Evolutionary conservation across 2,329 filamentous ascomycete genomes (phyloP), one percentile per base, ranked within the genome.

Genomic region (Akanthomyces uredinophilus): DNA sequence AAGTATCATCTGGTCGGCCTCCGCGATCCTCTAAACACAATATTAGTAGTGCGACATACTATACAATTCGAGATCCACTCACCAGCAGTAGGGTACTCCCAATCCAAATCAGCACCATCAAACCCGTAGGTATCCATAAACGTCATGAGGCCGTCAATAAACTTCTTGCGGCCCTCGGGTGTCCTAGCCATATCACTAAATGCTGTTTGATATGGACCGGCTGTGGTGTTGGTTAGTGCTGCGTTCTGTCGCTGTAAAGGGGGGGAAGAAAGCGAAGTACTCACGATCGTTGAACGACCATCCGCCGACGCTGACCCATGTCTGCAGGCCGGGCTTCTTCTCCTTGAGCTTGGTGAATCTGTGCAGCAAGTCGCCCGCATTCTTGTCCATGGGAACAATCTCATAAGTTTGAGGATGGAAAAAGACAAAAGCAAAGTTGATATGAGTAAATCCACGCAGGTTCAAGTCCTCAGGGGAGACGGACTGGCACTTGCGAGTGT

Each of bases 71-170:
- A 64, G 22, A 60, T 51, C 13, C 39, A n/a, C 61, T 43, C 18
- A 58, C 59, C 46, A 14, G 65, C 62, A 4, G 57, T 58, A 11
- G 70, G 70, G 53, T 75, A 74, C 52, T 76, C 74, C 79, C 78
- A 82, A 64, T 81, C 76, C n/a, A 82, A 65, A 56, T 82, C 78
- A 2, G 79, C 69, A 2, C 78, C 78, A 62, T 78, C 74, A 55
- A 82, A 79, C 2, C 70, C 70, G 65, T 78, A 79, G 5, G 68
- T 73, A 1, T 67, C 27, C 67, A 82, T 71, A 65, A 82, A 81
- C 0, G 63, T 58, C 3, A 74, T 63, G 0, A 80, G 63, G 0
- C 70, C 73, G 1, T 67, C 63, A 59, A 77, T 71, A 64, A 82
- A 82, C 0, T 64, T 65, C 0, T 62, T 53, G n/a, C 72, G 69